Evolutionary conservation across 257 asterid species (phyloP), one percentile per base, ranked within the genome.

Genomic region (Henckelia pumila): DNA sequence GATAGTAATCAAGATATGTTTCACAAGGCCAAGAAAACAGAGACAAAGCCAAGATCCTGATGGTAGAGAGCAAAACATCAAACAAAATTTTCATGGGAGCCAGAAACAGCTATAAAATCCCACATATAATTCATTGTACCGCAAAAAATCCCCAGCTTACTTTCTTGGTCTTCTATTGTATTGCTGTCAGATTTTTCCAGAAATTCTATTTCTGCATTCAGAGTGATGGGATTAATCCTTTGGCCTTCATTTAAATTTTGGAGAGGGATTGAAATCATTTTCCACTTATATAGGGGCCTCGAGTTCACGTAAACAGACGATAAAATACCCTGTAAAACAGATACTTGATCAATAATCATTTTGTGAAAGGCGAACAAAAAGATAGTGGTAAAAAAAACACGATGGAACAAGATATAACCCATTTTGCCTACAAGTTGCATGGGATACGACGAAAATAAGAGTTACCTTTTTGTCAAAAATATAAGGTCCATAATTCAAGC

Each of bases 391-490:
- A 64, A 28, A 44, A 49, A 25, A 14, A 28, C 24, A 28, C 13
- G 21, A 70, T 37, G 47, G 40, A 56, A 32, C 11, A 60, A 20
- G 44, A 25, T 17, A 29, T 28, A 17, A 69, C 52, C 64, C 23
- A 14, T 33, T 37, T 37, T 8, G 59, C 25, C 35, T 8, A 35
- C 19, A 40, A 57, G 56, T 64, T 2, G 65, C 10, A 16, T 23
- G 17, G 56, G 69, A 61, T 67, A 26, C 5, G 1, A 29, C 14
- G 71, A 57, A 66, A 24, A 19, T 23, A 62, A 71, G n/a, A 40
- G 16, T 79, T 75, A 93, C 99, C 99, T 93, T 90, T 76, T 80
- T 81, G 82, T 90, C 99, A 61, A 85, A 88, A 13, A 84, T 56
- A 69, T 88, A 88, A 7, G 68, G 76, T 55, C 99, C 99, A 66